Base-by-base conservation (phyloP, 2,329 filamentous ascomycete species). In the Xylariaceae sp. region DNA sequence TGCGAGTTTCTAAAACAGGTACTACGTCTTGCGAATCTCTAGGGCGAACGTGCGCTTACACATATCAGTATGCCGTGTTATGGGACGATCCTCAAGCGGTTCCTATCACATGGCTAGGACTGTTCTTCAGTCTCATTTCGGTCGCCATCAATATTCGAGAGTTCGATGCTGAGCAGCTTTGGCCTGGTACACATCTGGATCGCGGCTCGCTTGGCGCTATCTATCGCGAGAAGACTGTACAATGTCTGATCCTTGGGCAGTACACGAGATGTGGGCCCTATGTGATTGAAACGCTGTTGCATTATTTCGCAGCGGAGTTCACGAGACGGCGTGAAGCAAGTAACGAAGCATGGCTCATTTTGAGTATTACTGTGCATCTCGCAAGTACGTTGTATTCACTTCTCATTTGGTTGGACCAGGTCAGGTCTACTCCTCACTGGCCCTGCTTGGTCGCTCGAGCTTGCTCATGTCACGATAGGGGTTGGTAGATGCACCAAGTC, bases 111-210 rank as follows among this genome's bases (percentile, higher is more conserved):
- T 82, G 78, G 78, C 55, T 82, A 9, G 78, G 76, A 1, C 69
- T 80, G 1, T 63, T 81, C 0, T 81, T 77, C 64, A 73, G 71
- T 4, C 79, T 81, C 3, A 68, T 81, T 50, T 75, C 74, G 54
- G 69, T 80, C 5, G 72, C 77, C 1, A 63, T 67, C 4, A 66
- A 67, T 35, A 63, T 65, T 34, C 66, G 64, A 53, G 55, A 60
- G n/a, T 58, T 59, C 17, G 59, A 62, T 15, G 50, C 54, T 13
- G 62, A 62, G 8, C 45, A 48, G 15, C 10, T 57, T 39, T 52
- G 48, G 30, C 51, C 37, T 30, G 39, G 39, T 9, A 37, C 51
- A 23, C 51, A 57, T 15, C 34, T 49, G 8, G 53, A 62, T 34
- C 59, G 59, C 15, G 49, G 42, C 44, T 53, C 57, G 6, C 49